These are phyloP conservation scores for Candida boleticola DNA, from an alignment of 805 yeast species.

Conservation along the genomic window DNA sequence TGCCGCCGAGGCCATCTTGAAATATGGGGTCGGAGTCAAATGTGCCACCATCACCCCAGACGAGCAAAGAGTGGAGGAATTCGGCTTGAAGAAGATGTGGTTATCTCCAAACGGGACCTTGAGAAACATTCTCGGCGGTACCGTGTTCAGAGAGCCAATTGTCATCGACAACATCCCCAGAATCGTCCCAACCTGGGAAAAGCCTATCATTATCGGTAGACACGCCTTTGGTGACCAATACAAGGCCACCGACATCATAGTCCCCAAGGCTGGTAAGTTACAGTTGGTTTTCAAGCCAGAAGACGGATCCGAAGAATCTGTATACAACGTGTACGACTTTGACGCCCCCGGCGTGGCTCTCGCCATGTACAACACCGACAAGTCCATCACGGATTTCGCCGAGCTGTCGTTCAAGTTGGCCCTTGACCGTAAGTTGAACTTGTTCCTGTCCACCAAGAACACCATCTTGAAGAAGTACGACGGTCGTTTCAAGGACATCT, in stretches of 20 bases:
- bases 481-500: constrained; percentile 92
- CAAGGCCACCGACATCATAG: constrained; percentile 82
- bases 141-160: constrained; percentile 96
- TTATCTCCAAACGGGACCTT: constrained; percentile 95
- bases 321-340: constrained; percentile 65
- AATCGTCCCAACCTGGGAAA: constrained; percentile 86
- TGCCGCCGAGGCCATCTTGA: constrained; percentile 84
- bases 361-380: constrained; percentile 95
- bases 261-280: constrained; percentile 78
- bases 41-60: constrained; percentile 99
- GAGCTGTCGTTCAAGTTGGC: constrained; percentile 89
- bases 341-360: constrained; percentile 76
- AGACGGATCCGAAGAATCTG: constrained; percentile 55
- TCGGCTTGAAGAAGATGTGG: constrained; percentile 94
- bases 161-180: constrained; percentile 87
- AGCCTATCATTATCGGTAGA: constrained; percentile 95
- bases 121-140: constrained; percentile 93
- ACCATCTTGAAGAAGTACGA: constrained; percentile 92
- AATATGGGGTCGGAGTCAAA: constrained; percentile 91
- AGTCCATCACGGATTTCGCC: constrained; percentile 89
- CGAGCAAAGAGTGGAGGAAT: constrained; percentile 92
- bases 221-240: constrained; percentile 98
- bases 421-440: constrained; percentile 68
- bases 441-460: constrained; percentile 89
- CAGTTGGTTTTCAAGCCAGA: constrained; percentile 73